phyloP scores from a whole-genome alignment of 2,329 filamentous ascomycete species.

The Xylaria sp. region DNA sequence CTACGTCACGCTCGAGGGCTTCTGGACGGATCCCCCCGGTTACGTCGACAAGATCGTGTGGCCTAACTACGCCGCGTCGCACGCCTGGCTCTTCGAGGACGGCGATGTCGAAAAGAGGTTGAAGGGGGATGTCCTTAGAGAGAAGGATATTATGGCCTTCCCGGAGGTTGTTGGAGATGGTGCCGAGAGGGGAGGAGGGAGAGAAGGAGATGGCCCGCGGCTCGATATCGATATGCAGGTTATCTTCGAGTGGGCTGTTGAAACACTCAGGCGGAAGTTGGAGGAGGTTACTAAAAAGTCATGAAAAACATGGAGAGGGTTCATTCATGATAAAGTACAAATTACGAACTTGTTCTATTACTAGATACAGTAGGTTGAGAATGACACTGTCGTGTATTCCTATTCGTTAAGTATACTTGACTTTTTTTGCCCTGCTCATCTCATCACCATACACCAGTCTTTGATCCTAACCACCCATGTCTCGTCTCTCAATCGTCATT shows the following conservation, averaged over 20 bases:
- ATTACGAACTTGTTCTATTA: conserved; percentile 1
- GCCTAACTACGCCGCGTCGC: conserved; percentile 89
- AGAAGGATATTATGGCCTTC: conserved; percentile 62
- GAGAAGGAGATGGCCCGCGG: neutral
- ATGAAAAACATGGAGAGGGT: neutral
- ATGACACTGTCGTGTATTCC: neutral
- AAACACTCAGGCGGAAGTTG: conserved; percentile 64
- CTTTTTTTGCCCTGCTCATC: neutral
- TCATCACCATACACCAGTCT: neutral
- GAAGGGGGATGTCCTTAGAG: conserved; percentile 57
- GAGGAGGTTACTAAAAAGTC: conserved; percentile 42
- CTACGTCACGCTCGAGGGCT: conserved; percentile 86
- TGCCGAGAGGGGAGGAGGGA: neutral
- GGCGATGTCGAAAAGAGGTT: conserved; percentile 72
- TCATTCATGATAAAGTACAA: neutral
- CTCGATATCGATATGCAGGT: conserved; percentile 68
- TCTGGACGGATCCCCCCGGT: conserved; percentile 93
- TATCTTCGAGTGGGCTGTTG: conserved; percentile 76
- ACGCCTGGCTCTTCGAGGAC: conserved; percentile 80
- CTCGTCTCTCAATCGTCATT: neutral
- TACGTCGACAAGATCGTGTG: conserved; percentile 96
- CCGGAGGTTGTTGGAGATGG: conserved; percentile 43
- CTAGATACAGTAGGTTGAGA: neutral
- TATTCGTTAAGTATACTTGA: neutral
- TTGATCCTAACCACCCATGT: neutral